Percentiles rank a stretch among this genome's conserved stretches.
phyloP scores from a whole-genome alignment of 768 basidiomycete genomes.

The Calvatia gigantea region DNA sequence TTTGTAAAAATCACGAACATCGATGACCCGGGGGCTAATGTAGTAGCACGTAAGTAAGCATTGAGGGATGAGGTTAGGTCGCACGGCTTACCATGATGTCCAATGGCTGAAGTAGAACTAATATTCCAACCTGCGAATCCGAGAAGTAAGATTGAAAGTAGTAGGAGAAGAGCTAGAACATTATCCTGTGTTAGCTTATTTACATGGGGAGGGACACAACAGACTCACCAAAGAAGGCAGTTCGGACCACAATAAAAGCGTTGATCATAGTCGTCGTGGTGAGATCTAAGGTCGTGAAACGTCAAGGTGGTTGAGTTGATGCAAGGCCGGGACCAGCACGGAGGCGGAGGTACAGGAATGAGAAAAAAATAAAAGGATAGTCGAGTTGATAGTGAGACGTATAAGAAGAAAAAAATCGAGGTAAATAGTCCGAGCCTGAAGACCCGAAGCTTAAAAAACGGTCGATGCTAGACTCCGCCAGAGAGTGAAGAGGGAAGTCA shows the following conservation, averaged over 20 bases:
- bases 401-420: constrained; percentile 1
- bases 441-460: background rate
- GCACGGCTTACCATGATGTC: constrained; percentile 30
- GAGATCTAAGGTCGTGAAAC: background rate
- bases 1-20: constrained; percentile 48
- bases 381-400: constrained; percentile 1
- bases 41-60: background rate
- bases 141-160: constrained; percentile 48
- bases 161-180: constrained; percentile 41
- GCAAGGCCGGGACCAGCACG: constrained; percentile 10
- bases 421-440: constrained; percentile 12
- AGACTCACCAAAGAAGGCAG: constrained; percentile 53
- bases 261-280: constrained; percentile 32
- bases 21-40: constrained; percentile 45
- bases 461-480: constrained; percentile 20
- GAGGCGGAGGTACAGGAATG: background rate
- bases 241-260: constrained; percentile 54
- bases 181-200: background rate
- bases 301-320: background rate
- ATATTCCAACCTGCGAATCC: constrained; percentile 61
- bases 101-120: constrained; percentile 29
- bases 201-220: background rate
- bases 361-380: constrained; percentile 5
- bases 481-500: constrained; percentile 20
- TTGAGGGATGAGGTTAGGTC: constrained; percentile 8